Evolutionary conservation across 257 asterid genomes (phyloP).

Genomic region (Phtheirospermum japonicum): DNA sequence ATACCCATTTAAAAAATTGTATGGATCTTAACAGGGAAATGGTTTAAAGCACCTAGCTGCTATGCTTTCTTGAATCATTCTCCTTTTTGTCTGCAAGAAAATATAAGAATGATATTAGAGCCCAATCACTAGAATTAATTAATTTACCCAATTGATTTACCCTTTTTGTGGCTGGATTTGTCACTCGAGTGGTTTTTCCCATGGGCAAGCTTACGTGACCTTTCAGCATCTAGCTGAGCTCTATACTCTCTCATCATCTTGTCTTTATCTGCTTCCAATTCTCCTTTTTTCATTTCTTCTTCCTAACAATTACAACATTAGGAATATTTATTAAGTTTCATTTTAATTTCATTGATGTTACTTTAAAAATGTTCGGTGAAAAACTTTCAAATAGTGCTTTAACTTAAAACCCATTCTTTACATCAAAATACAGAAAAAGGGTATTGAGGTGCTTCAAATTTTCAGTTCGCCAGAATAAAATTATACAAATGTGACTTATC

Average conservation of each 20-base stretch:
- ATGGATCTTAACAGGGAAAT: slow-evolving; percentile 14
- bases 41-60: slow-evolving; percentile 61
- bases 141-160: slow-evolving; percentile 38
- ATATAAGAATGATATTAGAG: slow-evolving; percentile 20
- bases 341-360: no score
- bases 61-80: slow-evolving; percentile 63
- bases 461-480: not conserved
- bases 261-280: slow-evolving; percentile 98
- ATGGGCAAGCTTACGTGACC: slow-evolving; percentile 74
- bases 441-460: not conserved
- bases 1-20: not conserved
- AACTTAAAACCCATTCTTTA: not conserved
- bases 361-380: not conserved
- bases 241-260: slow-evolving; percentile 96
- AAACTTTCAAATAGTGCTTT: not conserved
- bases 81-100: slow-evolving; percentile 71
- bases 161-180: slow-evolving; percentile 59
- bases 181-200: slow-evolving; percentile 80
- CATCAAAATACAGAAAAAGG: not conserved
- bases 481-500: not conserved
- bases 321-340: slow-evolving; percentile 1
- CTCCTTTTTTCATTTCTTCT: slow-evolving; percentile 95
- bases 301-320: slow-evolving; percentile 64
- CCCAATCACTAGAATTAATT: slow-evolving; percentile 17
- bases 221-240: slow-evolving; percentile 98